Percentiles rank a stretch among this genome's conserved stretches.
Evolutionary conservation across 352 stramenopile genomes (phyloP).

Genomic region (Nothophytophthora sp.): DNA sequence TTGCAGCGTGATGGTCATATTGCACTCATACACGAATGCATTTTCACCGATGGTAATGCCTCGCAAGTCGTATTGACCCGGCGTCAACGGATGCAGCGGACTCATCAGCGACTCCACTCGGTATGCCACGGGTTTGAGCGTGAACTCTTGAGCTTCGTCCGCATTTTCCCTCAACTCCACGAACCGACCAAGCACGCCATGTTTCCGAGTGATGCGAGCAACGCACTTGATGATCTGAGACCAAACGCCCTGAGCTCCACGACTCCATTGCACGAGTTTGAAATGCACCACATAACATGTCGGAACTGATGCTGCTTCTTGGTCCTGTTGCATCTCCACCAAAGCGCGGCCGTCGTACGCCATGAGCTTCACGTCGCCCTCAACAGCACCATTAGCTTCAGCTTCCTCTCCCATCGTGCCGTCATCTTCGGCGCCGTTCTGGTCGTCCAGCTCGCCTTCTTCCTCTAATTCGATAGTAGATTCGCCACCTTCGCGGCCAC

Average conservation of each 20-base stretch:
- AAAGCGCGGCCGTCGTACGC: slow-evolving; percentile 35
- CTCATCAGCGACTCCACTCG: slow-evolving; percentile 20
- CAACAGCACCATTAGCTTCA: slow-evolving; percentile 3
- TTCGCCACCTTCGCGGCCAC: slow-evolving; percentile 4
- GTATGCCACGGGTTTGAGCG: slow-evolving; percentile 19
- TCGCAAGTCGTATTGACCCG: slow-evolving; percentile 49
- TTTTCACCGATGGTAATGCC: slow-evolving; percentile 64
- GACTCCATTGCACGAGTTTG: slow-evolving; percentile 45
- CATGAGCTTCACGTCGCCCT: slow-evolving; percentile 15
- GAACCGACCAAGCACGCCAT: slow-evolving; percentile 26
- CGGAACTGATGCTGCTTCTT: neutral
- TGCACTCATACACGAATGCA: slow-evolving; percentile 58
- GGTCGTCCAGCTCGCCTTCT: neutral
- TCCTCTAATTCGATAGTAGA: slow-evolving; percentile 16
- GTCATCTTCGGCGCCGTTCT: neutral
- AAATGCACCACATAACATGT: slow-evolving; percentile 44
- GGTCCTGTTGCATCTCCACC: slow-evolving; percentile 15
- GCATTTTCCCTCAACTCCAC: slow-evolving; percentile 23
- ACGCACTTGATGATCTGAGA: slow-evolving; percentile 38
- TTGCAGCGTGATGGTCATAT: slow-evolving; percentile 36
- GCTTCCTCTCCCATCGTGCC: neutral
- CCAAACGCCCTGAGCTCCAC: slow-evolving; percentile 21
- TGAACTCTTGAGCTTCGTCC: slow-evolving; percentile 33
- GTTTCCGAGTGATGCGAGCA: slow-evolving; percentile 15
- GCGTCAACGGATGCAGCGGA: slow-evolving; percentile 46